Conservation (phyloP, 495 filamentous ascomycete species). For the Penicillium goetzii region DNA sequence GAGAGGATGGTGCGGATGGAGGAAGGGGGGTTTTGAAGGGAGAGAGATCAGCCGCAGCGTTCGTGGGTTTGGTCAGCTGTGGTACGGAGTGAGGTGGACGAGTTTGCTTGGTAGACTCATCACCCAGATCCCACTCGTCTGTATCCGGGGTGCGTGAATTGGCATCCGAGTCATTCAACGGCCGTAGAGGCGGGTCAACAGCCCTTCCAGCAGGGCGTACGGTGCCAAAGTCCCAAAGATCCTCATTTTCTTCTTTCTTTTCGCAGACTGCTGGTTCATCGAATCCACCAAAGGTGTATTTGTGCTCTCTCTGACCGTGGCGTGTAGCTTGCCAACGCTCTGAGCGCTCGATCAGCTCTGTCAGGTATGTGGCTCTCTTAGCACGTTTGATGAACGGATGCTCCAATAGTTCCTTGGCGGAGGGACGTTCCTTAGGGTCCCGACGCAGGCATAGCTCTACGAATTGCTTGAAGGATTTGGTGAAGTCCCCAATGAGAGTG, state of each 20-base stretch:
- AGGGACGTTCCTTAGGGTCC: slow-evolving; percentile 84
- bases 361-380: slow-evolving; percentile 87
- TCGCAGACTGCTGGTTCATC: slow-evolving; percentile 43
- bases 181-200: slow-evolving; percentile 51
- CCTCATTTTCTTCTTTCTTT: slow-evolving; percentile 43
- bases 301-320: slow-evolving; percentile 54
- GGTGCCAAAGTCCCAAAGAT: slow-evolving; percentile 97
- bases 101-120: slow-evolving; percentile 40
- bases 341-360: slow-evolving; percentile 88
- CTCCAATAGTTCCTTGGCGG: slow-evolving; percentile 84
- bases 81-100: slow-evolving; percentile 10
- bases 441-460: slow-evolving; percentile 84
- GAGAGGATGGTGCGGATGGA: slow-evolving; percentile 14
- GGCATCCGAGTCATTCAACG: slow-evolving; percentile 73
- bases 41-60: slow-evolving; percentile 15
- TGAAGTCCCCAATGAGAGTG: slow-evolving; percentile 81
- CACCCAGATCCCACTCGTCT: slow-evolving; percentile 46
- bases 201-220: slow-evolving; percentile 70
- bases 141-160: slow-evolving; percentile 63
- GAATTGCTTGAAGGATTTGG: slow-evolving; percentile 91
- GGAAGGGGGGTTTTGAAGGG: slow-evolving; percentile 17
- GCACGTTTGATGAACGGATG: slow-evolving; percentile 88
- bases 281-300: slow-evolving; percentile 55
- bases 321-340: slow-evolving; percentile 75
- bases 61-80: not conserved